These are phyloP conservation scores for Taiwanofungus camphoratus DNA, from an alignment of 1,284 basidiomycete species.

Conservation along the genomic window DNA sequence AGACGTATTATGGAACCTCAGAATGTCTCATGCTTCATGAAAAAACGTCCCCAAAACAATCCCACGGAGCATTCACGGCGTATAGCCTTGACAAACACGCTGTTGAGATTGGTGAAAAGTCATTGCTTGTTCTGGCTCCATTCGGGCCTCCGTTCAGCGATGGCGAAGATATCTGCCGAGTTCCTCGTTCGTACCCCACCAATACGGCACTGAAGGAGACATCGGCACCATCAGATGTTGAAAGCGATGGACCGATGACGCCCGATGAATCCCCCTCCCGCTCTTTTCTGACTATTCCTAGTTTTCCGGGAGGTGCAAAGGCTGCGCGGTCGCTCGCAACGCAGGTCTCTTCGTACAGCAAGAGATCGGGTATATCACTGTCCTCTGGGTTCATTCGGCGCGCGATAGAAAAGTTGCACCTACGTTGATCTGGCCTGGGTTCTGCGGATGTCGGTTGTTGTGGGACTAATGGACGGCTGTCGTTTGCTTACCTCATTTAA, in stretches of 20 bases:
- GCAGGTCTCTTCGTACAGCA: background rate
- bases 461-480: no score
- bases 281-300: background rate
- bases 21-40: no score
- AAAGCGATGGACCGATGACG: conserved; percentile 3
- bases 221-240: background rate
- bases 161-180: background rate
- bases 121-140: background rate
- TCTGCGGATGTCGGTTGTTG: no score
- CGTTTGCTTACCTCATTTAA: no score
- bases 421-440: no score
- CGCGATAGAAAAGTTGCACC: background rate
- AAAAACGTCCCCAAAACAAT: no score
- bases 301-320: background rate
- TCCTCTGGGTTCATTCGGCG: conserved; percentile 1
- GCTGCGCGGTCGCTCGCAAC: background rate
- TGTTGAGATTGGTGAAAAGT: background rate
- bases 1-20: background rate
- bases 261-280: background rate
- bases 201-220: background rate
- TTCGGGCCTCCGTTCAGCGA: background rate
- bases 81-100: background rate
- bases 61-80: no score
- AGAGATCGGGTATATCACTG: background rate
- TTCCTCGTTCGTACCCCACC: background rate